These are phyloP conservation scores for Pyrus betulifolia DNA, from an alignment of 306 rosid genomes.

Conservation along the genomic window DNA sequence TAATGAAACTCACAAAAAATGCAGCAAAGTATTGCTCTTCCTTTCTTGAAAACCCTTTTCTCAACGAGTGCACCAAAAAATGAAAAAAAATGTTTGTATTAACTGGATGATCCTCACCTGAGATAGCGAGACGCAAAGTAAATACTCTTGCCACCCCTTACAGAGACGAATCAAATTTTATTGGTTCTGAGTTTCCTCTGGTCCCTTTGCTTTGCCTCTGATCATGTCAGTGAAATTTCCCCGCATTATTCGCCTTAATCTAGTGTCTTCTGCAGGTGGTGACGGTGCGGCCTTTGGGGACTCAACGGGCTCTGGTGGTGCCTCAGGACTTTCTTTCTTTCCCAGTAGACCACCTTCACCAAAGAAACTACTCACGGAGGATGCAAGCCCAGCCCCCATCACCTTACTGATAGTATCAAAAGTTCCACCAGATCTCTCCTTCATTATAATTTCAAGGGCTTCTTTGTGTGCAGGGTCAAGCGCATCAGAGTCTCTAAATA, in stretches of 20 bases:
- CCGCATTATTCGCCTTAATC: slow-evolving; percentile 86
- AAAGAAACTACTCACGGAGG: slow-evolving; percentile 76
- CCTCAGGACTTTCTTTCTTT: slow-evolving; percentile 58
- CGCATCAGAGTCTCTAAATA: slow-evolving; percentile 66
- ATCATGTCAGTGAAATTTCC: slow-evolving; percentile 91
- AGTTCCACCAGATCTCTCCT: slow-evolving; percentile 93
- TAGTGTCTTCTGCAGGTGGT: slow-evolving; percentile 60
- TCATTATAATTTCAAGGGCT: slow-evolving; percentile 93
- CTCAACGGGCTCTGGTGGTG: slow-evolving; percentile 28
- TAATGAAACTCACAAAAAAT: neutral
- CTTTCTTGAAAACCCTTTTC: neutral
- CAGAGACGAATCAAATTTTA: slow-evolving; percentile 5
- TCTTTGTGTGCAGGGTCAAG: slow-evolving; percentile 98
- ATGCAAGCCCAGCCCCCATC: slow-evolving; percentile 88
- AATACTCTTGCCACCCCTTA: neutral
- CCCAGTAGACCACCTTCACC: slow-evolving; percentile 83
- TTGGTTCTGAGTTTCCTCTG: slow-evolving; percentile 51
- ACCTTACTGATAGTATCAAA: slow-evolving; percentile 82
- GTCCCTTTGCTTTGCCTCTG: slow-evolving; percentile 57
- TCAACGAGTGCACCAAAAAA: neutral
- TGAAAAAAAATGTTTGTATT: neutral
- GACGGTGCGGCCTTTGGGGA: slow-evolving; percentile 36
- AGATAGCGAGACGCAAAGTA: slow-evolving; percentile 4
- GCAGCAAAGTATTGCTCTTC: neutral
- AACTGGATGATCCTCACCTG: slow-evolving; percentile 8